Conservation (phyloP, 2,329 filamentous ascomycete genomes). For the Coniella vitis region DNA sequence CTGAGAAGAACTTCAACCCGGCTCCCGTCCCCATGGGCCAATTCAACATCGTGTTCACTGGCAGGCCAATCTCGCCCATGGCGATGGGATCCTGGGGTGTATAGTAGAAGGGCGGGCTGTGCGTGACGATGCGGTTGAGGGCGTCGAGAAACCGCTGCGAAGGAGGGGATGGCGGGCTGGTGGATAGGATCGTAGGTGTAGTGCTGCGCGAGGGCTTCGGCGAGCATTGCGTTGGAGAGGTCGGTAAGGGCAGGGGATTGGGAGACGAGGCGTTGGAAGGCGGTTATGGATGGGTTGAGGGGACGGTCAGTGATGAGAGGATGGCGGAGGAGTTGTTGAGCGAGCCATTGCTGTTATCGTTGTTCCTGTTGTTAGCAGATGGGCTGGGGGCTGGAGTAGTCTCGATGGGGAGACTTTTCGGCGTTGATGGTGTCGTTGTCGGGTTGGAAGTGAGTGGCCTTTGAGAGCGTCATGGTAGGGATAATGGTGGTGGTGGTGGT, state of each 20-base stretch:
- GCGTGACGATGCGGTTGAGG: not conserved
- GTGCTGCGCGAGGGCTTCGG: not conserved
- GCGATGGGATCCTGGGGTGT: constrained; percentile 3
- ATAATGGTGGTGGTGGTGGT: too few species aligned
- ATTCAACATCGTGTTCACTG: constrained; percentile 46
- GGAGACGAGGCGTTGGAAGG: not conserved
- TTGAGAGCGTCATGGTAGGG: too few species aligned
- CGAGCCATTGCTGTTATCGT: too few species aligned
- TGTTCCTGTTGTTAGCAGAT: too few species aligned
- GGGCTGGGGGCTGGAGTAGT: too few species aligned
- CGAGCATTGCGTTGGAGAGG: constrained; percentile 3
- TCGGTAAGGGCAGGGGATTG: not conserved
- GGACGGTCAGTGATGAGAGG: too few species aligned
- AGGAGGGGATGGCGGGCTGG: not conserved
- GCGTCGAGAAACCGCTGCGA: not conserved
- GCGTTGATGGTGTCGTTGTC: too few species aligned
- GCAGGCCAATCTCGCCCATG: constrained; percentile 40
- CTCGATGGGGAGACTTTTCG: too few species aligned
- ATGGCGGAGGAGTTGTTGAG: too few species aligned
- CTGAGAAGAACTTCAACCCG: not conserved
- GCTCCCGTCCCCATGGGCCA: constrained; percentile 44
- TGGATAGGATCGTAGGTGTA: not conserved
- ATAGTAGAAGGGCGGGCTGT: not conserved
- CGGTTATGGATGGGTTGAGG: not conserved
- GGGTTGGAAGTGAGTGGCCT: too few species aligned